Evolutionary conservation across 805 yeast species (phyloP), one percentile per base, ranked within the genome.

Genomic region (Sugiyamaella chiloensis): DNA sequence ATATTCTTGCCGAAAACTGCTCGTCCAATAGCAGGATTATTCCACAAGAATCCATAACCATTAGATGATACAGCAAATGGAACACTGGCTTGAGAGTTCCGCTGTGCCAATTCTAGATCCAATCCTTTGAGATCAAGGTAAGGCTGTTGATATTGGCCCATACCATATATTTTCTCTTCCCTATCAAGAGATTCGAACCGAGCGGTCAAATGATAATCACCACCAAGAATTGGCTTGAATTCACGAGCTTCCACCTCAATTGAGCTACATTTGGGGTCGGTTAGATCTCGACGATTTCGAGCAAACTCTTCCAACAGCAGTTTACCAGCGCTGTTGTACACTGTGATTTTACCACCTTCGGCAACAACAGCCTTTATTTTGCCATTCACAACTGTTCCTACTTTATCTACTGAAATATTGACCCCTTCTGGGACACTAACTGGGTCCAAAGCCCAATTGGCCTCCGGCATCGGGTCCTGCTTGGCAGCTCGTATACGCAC

Each of bases 61-160:
- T 39, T 50, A 8, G 55, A 51, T 2, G 55, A 51, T 3, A 53
- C 45, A 6, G 53, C 54, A 37, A 53, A 53, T 3, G 56, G 56
- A 14, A 53, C 55, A 34, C 53, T 48, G 12, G 56, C 55, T 34
- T 53, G 56, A 7, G 56, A 53, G 29, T 51, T 53, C 19, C 56
- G 47, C 21, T 53, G 56, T 3, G 56, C 54, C 20, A 51, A 50
- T 35, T 53, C 56, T 9, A 53, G 36, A 34, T 53, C 56, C 2
- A 29, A 17, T 9, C 56, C 56, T 40, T 51, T 53, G 30, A 52
- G 36, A 24, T 53, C 48, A 14, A 53, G 52, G 24, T 37, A 51
- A 3, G 52, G 55, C 42, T 51, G 56, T 42, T 53, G 56, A 29
- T 53, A 53, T 35, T 51, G 55, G 24, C 55, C 56, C 56, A 53